Conservation (phyloP, 352 stramenopile species). For the Pythium brassicae region DNA sequence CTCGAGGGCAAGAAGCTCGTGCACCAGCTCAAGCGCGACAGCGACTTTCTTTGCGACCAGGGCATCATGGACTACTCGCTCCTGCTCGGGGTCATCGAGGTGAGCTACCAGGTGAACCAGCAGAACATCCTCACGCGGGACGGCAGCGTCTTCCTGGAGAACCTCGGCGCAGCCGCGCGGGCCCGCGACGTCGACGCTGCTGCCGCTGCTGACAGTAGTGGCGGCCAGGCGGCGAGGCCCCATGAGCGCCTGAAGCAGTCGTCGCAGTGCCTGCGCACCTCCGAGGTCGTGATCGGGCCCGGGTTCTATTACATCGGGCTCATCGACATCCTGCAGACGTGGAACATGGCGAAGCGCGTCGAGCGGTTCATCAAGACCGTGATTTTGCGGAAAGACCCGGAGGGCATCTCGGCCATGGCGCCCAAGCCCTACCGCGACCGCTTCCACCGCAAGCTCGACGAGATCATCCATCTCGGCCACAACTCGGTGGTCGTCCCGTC, state of each 20-base stretch:
- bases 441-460: conserved; percentile 69
- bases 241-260: conserved; percentile 48
- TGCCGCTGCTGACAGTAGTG: too few relatives aligned
- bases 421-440: conserved; percentile 59
- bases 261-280: conserved; percentile 50
- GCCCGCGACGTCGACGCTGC: too few relatives aligned
- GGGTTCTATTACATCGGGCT: conserved; percentile 86
- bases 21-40: conserved; percentile 66
- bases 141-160: too few relatives aligned
- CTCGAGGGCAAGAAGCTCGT: conserved; percentile 35
- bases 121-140: conserved; percentile 21
- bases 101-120: conserved; percentile 70
- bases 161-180: too few relatives aligned
- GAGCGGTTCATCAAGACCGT: conserved; percentile 74
- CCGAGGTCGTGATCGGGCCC: conserved; percentile 75
- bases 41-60: conserved; percentile 56
- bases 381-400: conserved; percentile 55
- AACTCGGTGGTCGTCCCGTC: conserved; percentile 33
- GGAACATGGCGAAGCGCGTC: conserved; percentile 62
- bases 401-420: conserved; percentile 75
- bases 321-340: conserved; percentile 86
- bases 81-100: conserved; percentile 71
- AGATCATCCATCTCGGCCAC: conserved; percentile 67
- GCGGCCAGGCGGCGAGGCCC: too few relatives aligned
- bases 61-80: conserved; percentile 87